Base-by-base conservation (phyloP, 1,139 yeast species). In the Kodamaea derodonti region DNA sequence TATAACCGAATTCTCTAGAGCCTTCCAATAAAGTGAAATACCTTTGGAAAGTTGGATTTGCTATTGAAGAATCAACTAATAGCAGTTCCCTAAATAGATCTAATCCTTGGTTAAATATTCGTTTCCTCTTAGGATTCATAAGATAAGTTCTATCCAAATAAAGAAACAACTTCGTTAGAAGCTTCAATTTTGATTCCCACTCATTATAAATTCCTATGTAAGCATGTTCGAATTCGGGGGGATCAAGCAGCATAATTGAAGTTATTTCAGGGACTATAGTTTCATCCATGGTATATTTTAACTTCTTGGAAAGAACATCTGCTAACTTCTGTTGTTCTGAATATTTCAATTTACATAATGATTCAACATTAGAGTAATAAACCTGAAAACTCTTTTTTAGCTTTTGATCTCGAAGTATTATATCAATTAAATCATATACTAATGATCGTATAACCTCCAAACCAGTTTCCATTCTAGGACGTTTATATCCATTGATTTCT, bases 131-230 rank as follows among this genome's bases (percentile, higher is more conserved):
- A 7, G 46, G 38, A 4, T 60, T 56, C 31, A 54, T 45, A 17
- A 67, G 48, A 38, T 68, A 68, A 8, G 54, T 51, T 20, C 63
- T 41, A 43, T 68, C 73, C 34, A 67, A 46, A 39, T 61, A 66
- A 6, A 64, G 40, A 37, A 65, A 67, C 9, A 67, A 35, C 36
- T 58, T 62, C 30, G 56, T 47, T 24, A 68, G 43, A 8, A 49
- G 31, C 14, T 42, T 36, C 12, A 66, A 43, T 30, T 52, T 54
- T 2, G 35, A 13, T 25, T 51, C 58, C 68, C 69, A 68, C 4
- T 32, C 37, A 5, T 46, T 43, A 32, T 48, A 60, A 5, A 47
- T 35, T 0, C 31, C 32, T 8, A 62, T 36, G 35, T 49, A 60
- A 4, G 25, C 20, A 4, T 28, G 18, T 4, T 35, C 39, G 17